Base-by-base conservation (phyloP, 1,284 basidiomycete genomes). In the Papiliotrema laurentii region DNA sequence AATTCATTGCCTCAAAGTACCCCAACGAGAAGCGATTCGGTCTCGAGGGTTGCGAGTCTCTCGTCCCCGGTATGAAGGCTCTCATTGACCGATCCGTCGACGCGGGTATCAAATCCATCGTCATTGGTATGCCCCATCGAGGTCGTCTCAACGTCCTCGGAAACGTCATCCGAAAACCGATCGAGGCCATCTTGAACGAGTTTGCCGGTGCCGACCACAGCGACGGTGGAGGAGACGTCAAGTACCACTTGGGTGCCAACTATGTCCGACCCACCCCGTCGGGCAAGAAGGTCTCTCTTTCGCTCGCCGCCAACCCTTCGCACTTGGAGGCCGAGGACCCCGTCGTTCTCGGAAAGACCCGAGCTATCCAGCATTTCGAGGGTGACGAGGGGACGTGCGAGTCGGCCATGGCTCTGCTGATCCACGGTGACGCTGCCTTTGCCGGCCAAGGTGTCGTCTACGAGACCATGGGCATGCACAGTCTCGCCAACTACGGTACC, bases 11-110 rank as follows among this genome's bases (percentile, higher is more conserved):
- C 21, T 89, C 85, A 79, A 98, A 98, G 75, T 97, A 92, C 77
- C 96, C 96, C 59, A 98, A 97, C 77, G 96, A 98, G 79, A 99
- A 99, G 78, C 88, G 96, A 49, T 99, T 98, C 76, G 96, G 96
- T 76, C 83, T 99, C 47, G 96, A 99, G 76, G 96, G 96, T 55
- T 96, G 92, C 75, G 96, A 99, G 77, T 83, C 91, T 36, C 84
- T 99, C 63, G 89, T 98, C 66, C 96, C 96, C 39, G 96, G 96
- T 64, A 96, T 99, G 91, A 98, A 99, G 79, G 91, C 91, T 6
- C 83, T 99, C 63, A 97, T 98, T 61, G 96, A 98, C 75, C 87
- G 92, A 54, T 93, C 93, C 18, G 96, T 99, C 65, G 94, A 98
- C 63, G 81, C 88, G 61, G 96, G 96, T 46, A 86, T 97, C 63